These are phyloP conservation scores for Corallochytrium limacisporum DNA, from an alignment of 78 protist species.

Conservation along the genomic window DNA sequence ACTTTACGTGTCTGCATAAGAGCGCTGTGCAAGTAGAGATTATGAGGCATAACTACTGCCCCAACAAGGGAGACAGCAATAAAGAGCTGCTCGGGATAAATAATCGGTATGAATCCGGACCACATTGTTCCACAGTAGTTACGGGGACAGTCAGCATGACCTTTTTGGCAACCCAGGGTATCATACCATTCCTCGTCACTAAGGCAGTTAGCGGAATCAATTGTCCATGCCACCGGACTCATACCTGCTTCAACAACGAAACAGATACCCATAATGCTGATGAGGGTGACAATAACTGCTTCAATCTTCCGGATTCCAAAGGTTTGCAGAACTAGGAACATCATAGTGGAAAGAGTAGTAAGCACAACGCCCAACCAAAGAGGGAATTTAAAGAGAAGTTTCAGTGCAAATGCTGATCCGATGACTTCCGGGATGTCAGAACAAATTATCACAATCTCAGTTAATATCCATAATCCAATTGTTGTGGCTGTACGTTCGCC, in stretches of 20 bases:
- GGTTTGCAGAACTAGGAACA: too few relatives aligned
- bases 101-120: background rate
- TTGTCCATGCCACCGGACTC: conserved; percentile 7
- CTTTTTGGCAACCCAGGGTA: background rate
- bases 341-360: too few relatives aligned
- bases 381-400: conserved; percentile 5
- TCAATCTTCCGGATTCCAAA: conserved; percentile 15
- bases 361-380: background rate
- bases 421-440: conserved; percentile 54
- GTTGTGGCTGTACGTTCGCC: conserved; percentile 26
- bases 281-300: background rate
- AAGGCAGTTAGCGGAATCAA: background rate
- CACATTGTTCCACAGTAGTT: background rate
- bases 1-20: too few relatives aligned
- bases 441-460: conserved; percentile 65
- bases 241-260: conserved; percentile 5
- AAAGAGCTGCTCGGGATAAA: background rate
- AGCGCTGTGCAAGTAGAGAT: conserved; percentile 13
- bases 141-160: background rate
- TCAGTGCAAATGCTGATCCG: conserved; percentile 11
- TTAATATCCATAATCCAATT: conserved; percentile 47
- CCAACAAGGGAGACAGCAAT: background rate
- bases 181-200: conserved; percentile 7
- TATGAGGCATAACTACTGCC: conserved; percentile 28
- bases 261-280: conserved; percentile 4